phyloP scores from a whole-genome alignment of 164 flowering plant species.

The Protea cynaroides region DNA sequence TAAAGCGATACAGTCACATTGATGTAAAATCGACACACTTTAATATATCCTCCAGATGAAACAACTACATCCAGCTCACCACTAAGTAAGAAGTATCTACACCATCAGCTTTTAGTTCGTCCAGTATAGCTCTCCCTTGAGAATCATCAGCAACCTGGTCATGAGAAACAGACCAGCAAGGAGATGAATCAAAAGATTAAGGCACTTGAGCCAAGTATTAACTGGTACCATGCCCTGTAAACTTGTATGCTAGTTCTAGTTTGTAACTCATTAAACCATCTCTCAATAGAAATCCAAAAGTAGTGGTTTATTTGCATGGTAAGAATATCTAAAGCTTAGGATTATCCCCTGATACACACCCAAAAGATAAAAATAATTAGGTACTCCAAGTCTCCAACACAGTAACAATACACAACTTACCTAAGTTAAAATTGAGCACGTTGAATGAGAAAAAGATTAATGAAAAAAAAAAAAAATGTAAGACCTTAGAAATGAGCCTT shows the following conservation, averaged over 20 bases:
- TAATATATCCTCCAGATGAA: too few relatives aligned
- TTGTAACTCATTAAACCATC: too few relatives aligned
- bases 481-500: conserved; percentile 77
- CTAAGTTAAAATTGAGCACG: not conserved
- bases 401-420: too few relatives aligned
- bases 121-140: conserved; percentile 62
- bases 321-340: too few relatives aligned
- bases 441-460: not conserved
- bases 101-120: conserved; percentile 81
- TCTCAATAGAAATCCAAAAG: too few relatives aligned
- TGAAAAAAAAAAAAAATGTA: not conserved
- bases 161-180: conserved; percentile 2
- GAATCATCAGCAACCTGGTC: conserved; percentile 72
- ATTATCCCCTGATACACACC: not conserved
- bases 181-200: not conserved
- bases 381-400: not conserved
- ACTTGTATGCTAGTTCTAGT: not conserved
- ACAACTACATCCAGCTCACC: conserved; percentile 32
- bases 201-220: not conserved
- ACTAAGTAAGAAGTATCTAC: conserved; percentile 76
- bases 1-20: too few relatives aligned
- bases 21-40: too few relatives aligned
- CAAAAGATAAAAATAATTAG: not conserved
- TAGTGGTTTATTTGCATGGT: not conserved
- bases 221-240: not conserved